A percentile compares a stretch with the other conserved stretches of the same genome.
Evolutionary conservation across 768 basidiomycete species (phyloP).

Genomic region (Lentinula sp.): DNA sequence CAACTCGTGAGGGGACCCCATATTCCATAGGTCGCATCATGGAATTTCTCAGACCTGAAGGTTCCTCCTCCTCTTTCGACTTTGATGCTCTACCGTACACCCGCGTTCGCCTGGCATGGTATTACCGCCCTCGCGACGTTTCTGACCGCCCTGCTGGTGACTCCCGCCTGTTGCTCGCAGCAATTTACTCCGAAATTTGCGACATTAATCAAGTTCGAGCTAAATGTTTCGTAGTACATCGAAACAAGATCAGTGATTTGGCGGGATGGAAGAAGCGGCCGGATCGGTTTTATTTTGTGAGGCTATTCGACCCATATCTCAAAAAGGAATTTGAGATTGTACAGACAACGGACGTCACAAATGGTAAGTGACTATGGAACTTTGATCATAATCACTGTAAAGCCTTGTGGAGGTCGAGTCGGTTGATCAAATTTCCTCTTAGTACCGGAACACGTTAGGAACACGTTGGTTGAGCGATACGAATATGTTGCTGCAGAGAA

Average conservation of each 20-base stretch:
- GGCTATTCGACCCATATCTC: conserved; percentile 95
- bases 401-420: background rate
- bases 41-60: conserved; percentile 86
- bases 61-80: conserved; percentile 48
- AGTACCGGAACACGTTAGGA: conserved; percentile 82
- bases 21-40: conserved; percentile 96
- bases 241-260: conserved; percentile 92
- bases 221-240: conserved; percentile 90
- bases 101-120: conserved; percentile 90
- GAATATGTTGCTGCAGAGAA: conserved; percentile 96
- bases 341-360: conserved; percentile 77
- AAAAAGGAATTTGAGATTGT: conserved; percentile 98
- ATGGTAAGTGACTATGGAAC: conserved; percentile 54
- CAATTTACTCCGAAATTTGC: conserved; percentile 95
- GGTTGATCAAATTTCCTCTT: conserved; percentile 12
- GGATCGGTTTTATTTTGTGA: conserved; percentile 95
- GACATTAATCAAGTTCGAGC: conserved; percentile 91
- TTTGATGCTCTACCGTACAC: conserved; percentile 66
- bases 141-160: conserved; percentile 88
- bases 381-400: background rate
- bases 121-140: conserved; percentile 95
- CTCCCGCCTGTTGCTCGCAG: conserved; percentile 86
- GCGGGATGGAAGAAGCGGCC: conserved; percentile 91
- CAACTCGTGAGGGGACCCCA: conserved; percentile 87
- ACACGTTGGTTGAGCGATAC: conserved; percentile 73